A percentile compares a stretch with the other conserved stretches of the same genome.
These are phyloP conservation scores for Xylaria hypoxylon DNA, from an alignment of 2,329 filamentous ascomycete genomes.

Conservation along the genomic window DNA sequence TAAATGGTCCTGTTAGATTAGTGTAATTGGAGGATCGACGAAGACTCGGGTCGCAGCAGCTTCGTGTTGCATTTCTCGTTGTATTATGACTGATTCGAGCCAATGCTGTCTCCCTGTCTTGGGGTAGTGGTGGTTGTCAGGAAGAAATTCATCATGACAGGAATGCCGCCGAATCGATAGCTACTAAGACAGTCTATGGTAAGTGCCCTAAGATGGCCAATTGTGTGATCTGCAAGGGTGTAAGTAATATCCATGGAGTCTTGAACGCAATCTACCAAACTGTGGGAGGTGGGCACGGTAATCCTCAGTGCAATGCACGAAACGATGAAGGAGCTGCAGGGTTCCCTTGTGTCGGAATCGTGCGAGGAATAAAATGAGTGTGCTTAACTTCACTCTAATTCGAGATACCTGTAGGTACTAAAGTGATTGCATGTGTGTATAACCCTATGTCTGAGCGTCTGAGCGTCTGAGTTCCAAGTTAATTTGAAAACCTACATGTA, in stretches of 20 bases:
- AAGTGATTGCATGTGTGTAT: no score
- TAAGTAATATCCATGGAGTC: constrained; percentile 11
- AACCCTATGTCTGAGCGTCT: no score
- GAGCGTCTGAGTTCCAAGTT: no score
- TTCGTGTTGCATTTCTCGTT: constrained; percentile 37
- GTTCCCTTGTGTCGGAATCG: constrained; percentile 19
- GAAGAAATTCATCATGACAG: constrained; percentile 11
- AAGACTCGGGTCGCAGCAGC: constrained; percentile 38
- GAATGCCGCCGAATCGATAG: not conserved
- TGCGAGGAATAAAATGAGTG: not conserved
- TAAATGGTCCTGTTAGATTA: constrained; percentile 37
- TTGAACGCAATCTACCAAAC: constrained; percentile 13
- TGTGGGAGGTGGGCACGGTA: constrained; percentile 13
- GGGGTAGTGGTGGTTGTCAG: not conserved
- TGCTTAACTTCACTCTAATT: no score
- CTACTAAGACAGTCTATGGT: not conserved
- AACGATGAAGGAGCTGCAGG: constrained; percentile 22
- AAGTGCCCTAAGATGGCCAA: no score
- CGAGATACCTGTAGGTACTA: no score
- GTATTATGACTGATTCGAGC: constrained; percentile 37
- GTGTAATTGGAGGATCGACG: constrained; percentile 33
- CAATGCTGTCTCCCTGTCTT: not conserved
- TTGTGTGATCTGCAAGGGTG: not conserved
- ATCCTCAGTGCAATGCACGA: constrained; percentile 16
- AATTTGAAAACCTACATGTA: no score